phyloP scores from a whole-genome alignment of 345 rosid genomes.

The Jatropha curcas region DNA sequence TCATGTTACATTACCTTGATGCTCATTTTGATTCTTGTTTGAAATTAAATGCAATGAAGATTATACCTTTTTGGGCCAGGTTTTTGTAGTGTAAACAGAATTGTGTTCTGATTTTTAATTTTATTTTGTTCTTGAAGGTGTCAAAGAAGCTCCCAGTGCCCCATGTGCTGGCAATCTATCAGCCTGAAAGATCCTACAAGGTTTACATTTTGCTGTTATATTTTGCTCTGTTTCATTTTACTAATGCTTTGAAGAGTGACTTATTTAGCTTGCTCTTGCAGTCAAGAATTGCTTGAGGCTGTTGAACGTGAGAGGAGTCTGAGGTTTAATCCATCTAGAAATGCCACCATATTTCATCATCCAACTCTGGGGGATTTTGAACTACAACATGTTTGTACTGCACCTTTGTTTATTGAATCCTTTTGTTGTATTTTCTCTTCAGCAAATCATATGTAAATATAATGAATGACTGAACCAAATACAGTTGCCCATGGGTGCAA shows the following conservation, averaged over 20 bases:
- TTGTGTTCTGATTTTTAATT: background rate
- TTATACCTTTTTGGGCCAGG: background rate
- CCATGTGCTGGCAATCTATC: conserved; percentile 97
- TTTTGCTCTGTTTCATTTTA: conserved; percentile 5
- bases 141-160: conserved; percentile 98
- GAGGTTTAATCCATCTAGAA: conserved; percentile 72
- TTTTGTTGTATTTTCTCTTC: background rate
- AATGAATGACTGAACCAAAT: conserved; percentile 13
- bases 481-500: conserved; percentile 76
- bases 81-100: background rate
- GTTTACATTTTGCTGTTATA: conserved; percentile 31
- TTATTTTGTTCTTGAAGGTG: conserved; percentile 54
- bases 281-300: conserved; percentile 93
- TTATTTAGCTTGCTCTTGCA: conserved; percentile 31
- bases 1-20: background rate
- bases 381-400: conserved; percentile 74
- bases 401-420: conserved; percentile 10
- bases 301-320: conserved; percentile 80
- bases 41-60: background rate
- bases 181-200: conserved; percentile 87
- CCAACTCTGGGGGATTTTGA: conserved; percentile 96
- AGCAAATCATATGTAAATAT: conserved; percentile 8
- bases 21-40: background rate
- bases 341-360: conserved; percentile 87
- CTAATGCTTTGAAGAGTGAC: background rate